Evolutionary conservation across 768 basidiomycete genomes (phyloP), one percentile per base, ranked within the genome.

Genomic region (Mrakia frigida): DNA sequence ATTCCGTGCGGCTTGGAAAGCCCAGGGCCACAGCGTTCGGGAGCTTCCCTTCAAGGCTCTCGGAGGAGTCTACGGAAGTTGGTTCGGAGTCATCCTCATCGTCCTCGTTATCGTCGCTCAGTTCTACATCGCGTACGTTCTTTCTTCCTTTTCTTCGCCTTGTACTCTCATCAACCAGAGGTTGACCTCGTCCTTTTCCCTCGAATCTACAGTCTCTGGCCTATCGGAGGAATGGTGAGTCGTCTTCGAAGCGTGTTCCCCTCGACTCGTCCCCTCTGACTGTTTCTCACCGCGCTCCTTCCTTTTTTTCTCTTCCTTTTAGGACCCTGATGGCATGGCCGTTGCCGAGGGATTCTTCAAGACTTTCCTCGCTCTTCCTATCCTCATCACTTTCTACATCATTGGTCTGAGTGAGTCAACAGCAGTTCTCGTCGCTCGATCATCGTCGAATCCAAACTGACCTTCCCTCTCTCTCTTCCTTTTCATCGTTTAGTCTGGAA

Each of bases 1-100:
- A 41, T 91, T 91, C 85, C 86, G 89, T 33, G 79, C 81, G n/a
- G 90, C 89, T 5, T 90, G 88, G 84, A 82, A 80, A 61, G 86
- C 85, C 0, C 88, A 89, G 69, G 87, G 87, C 28, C 85, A 87
- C 75, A 80, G 82, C 1, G 82, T 89, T 13, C 82, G 83, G 2
- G 89, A 90, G 80, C 70, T 77, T 14, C 76, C 76, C 13, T 77
- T 73, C 76, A n/a, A 10, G 21, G 59, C 76, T 18, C 2, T 65
- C 31, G 69, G 53, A 28, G 74, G 65, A 18, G 79, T 79, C 59
- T 82, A 77, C 61, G 83, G 83, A n/a, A 81, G 80, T 28, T 81
- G 79, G 76, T 77, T 77, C 50, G 76, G 71, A 11, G 53, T 63
- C 52, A 59, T 77, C 50, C 70, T 77, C 31, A 68, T 77, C 65